Evolutionary conservation across 306 rosid genomes (phyloP).

Genomic region (Spatholobus suberectus): DNA sequence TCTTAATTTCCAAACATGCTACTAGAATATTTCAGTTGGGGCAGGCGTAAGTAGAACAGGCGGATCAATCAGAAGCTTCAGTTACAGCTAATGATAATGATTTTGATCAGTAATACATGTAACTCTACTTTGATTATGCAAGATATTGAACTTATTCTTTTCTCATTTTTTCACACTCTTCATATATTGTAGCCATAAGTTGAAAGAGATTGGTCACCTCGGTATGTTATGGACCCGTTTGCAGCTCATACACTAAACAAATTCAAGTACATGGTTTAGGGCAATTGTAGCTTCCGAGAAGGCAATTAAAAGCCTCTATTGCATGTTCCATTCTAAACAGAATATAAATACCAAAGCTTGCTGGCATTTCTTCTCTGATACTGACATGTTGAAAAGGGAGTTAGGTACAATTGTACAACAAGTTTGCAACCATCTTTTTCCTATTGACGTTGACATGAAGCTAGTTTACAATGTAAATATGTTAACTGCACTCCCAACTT

Average conservation of each 20-base stretch:
- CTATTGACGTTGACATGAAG: conserved; percentile 10
- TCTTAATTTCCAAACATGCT: background rate
- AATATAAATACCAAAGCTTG: background rate
- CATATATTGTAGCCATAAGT: background rate
- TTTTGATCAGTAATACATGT: background rate
- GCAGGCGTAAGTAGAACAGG: background rate
- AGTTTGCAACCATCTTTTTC: background rate
- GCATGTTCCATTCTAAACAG: background rate
- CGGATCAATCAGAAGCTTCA: background rate
- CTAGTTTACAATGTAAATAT: conserved; percentile 6
- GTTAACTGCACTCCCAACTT: background rate
- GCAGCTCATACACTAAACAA: conserved; percentile 15
- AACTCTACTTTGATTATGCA: background rate
- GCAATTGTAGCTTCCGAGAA: background rate
- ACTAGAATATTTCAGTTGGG: background rate
- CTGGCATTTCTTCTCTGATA: conserved; percentile 5
- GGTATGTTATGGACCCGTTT: background rate
- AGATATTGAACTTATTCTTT: background rate
- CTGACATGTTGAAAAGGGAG: background rate
- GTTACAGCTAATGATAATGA: background rate
- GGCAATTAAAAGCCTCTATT: background rate
- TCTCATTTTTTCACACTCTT: background rate
- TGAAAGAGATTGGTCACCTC: conserved; percentile 8
- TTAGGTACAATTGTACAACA: conserved; percentile 27
- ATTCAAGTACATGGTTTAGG: background rate